Percentiles rank a stretch among this genome's conserved stretches.
phyloP scores from a whole-genome alignment of 768 basidiomycete genomes.

The Pisolithus sp. region DNA sequence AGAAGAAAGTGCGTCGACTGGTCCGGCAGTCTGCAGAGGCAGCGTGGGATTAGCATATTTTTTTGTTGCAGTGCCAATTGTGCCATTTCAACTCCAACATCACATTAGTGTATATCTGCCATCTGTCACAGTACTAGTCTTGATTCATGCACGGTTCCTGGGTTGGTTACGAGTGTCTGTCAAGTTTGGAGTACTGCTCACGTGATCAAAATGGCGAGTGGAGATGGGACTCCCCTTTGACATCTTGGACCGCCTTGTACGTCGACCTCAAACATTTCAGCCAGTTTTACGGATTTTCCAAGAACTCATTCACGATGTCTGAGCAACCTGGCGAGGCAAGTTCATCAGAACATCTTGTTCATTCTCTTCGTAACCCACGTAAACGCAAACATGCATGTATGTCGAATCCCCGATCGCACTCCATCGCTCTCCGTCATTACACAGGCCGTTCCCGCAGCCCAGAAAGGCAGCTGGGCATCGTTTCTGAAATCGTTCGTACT shows the following conservation, averaged over 20 bases:
- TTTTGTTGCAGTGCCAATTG: not conserved
- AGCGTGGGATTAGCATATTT: constrained; percentile 53
- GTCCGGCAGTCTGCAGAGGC: constrained; percentile 87
- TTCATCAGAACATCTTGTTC: constrained; percentile 16
- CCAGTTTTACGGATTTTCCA: constrained; percentile 1
- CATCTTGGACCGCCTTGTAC: too few relatives aligned
- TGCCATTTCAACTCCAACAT: not conserved
- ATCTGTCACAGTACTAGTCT: constrained; percentile 2
- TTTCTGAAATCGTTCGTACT: constrained; percentile 82
- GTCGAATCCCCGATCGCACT: constrained; percentile 20
- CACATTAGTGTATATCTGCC: constrained; percentile 11
- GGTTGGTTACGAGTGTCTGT: too few relatives aligned
- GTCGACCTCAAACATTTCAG: constrained; percentile 9
- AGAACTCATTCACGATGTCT: constrained; percentile 21
- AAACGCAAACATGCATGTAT: constrained; percentile 31
- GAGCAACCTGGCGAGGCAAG: constrained; percentile 39
- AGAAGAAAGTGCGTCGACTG: constrained; percentile 92
- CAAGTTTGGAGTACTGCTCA: not conserved
- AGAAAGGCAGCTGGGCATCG: constrained; percentile 82
- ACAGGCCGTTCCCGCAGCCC: constrained; percentile 72
- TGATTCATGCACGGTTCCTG: constrained; percentile 4
- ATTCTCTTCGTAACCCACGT: constrained; percentile 18
- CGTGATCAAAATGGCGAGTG: not conserved
- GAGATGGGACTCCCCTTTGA: too few relatives aligned
- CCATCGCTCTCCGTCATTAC: constrained; percentile 14